phyloP scores from a whole-genome alignment of 176 grass and related monocot genomes.

The Saccharum spontaneum region DNA sequence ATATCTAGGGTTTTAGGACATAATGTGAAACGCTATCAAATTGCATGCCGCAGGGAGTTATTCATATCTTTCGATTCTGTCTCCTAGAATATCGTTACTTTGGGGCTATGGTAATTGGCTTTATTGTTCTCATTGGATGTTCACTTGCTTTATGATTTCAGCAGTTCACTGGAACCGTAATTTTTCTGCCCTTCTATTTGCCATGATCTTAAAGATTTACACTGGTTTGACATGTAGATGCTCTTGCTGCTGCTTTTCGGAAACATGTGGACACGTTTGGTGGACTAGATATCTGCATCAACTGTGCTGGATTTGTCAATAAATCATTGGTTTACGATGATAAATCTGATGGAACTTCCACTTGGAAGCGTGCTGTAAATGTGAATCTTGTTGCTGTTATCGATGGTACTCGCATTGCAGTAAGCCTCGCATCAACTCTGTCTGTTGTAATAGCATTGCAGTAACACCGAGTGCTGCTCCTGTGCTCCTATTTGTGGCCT shows the following conservation, averaged over 20 bases:
- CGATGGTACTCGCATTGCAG: conserved; percentile 83
- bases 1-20: neutral
- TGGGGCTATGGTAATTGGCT: neutral
- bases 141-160: conserved; percentile 4
- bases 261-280: conserved; percentile 77
- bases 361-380: conserved; percentile 76
- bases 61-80: neutral
- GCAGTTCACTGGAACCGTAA: neutral
- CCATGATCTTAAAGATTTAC: conserved; percentile 20
- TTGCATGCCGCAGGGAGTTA: neutral
- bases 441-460: neutral
- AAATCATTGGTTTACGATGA: conserved; percentile 60
- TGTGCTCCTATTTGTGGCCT: neutral
- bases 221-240: conserved; percentile 55
- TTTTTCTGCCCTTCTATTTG: conserved; percentile 20
- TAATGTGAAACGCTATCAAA: neutral
- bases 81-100: neutral
- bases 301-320: conserved; percentile 65
- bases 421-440: conserved; percentile 35
- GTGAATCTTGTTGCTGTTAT: conserved; percentile 83
- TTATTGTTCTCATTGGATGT: conserved; percentile 1
- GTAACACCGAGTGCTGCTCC: neutral
- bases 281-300: conserved; percentile 89
- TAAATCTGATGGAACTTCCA: conserved; percentile 71
- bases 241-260: conserved; percentile 68